Evolutionary conservation across 371 early-diverging fungal species (phyloP).

Genomic region (Haplosporangium sp.): DNA sequence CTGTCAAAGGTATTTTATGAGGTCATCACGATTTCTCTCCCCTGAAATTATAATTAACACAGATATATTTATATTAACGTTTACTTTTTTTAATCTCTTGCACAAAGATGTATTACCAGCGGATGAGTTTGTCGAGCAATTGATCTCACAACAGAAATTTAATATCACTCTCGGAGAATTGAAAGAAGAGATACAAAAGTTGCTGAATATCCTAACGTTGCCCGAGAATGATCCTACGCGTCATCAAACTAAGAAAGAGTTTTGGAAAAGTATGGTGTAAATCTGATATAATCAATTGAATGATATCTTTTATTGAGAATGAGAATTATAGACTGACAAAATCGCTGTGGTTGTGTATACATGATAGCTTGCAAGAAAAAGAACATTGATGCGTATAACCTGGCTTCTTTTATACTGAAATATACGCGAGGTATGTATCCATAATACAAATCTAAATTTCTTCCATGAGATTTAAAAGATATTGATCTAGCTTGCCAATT

Average conservation of each 20-base stretch:
- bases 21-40: no score
- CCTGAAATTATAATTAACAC: no score
- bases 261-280: constrained; percentile 19
- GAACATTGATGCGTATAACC: constrained; percentile 2
- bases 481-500: not conserved
- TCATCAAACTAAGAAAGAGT: constrained; percentile 26
- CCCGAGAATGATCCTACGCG: constrained; percentile 32
- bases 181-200: constrained; percentile 16
- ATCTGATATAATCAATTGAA: not conserved
- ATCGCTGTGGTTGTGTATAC: not conserved
- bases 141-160: constrained; percentile 21
- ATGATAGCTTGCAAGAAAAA: constrained; percentile 34
- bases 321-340: not conserved
- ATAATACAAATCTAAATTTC: not conserved
- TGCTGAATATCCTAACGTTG: constrained; percentile 29
- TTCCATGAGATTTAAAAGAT: not conserved
- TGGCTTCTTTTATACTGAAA: constrained; percentile 25
- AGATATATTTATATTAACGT: no score
- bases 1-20: constrained; percentile 20
- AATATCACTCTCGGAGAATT: constrained; percentile 16
- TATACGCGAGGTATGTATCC: constrained; percentile 35
- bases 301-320: no score
- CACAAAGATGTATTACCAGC: constrained; percentile 40
- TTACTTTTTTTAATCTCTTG: no score
- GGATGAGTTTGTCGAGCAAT: constrained; percentile 29